Conservation (phyloP, 176 grass and related monocot genomes). For the Hsuehochloa calcarea region DNA sequence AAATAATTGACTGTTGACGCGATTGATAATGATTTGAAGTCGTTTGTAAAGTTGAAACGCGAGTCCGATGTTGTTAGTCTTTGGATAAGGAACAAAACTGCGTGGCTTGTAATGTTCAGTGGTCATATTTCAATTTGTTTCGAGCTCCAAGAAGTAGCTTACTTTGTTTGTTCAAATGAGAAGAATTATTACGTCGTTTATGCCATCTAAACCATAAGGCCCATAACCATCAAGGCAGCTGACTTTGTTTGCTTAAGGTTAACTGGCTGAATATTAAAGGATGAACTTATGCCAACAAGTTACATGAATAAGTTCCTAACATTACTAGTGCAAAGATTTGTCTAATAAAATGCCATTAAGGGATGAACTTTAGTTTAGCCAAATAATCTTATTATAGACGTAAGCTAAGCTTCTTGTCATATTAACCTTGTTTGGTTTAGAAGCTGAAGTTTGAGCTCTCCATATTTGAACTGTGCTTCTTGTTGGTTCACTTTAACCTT, state of each 20-base stretch:
- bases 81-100: background rate
- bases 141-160: background rate
- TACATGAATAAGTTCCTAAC: too few relatives aligned
- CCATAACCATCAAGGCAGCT: too few relatives aligned
- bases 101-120: background rate
- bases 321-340: too few relatives aligned
- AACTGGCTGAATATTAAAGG: too few relatives aligned
- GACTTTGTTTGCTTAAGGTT: too few relatives aligned
- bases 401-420: background rate
- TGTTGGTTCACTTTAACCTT: slow-evolving; percentile 1
- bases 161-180: too few relatives aligned
- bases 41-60: background rate
- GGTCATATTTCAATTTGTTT: background rate
- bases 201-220: too few relatives aligned
- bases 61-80: background rate
- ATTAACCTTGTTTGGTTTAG: too few relatives aligned
- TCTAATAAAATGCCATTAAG: background rate
- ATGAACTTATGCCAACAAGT: too few relatives aligned
- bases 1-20: background rate
- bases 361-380: background rate
- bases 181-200: too few relatives aligned
- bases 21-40: too few relatives aligned
- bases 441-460: background rate
- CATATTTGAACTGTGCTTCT: background rate
- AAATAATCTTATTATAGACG: background rate